Evolutionary conservation across 345 rosid species (phyloP).

Genomic region (Luvunga scandens): DNA sequence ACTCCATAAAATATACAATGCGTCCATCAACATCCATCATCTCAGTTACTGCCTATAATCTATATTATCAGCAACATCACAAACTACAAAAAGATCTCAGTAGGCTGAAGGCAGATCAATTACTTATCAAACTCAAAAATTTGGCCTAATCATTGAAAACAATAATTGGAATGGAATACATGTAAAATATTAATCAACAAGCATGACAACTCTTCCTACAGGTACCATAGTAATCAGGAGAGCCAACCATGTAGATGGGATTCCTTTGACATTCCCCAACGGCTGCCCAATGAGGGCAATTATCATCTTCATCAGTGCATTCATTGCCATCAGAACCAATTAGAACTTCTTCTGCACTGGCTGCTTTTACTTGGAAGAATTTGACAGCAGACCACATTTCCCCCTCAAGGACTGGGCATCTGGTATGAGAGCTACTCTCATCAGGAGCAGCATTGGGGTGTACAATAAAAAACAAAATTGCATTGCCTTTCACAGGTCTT

Average conservation of each 20-base stretch:
- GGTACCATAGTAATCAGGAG: conserved; percentile 85
- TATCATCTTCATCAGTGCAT: conserved; percentile 77
- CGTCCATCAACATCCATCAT: not conserved
- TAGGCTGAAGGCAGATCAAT: not conserved
- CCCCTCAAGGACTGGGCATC: conserved; percentile 80
- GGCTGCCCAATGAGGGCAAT: conserved; percentile 73
- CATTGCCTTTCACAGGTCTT: conserved; percentile 76
- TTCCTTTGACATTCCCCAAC: conserved; percentile 79
- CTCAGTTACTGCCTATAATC: too few species aligned
- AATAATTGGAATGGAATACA: not conserved
- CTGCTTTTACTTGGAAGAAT: conserved; percentile 44
- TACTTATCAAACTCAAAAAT: conserved; percentile 4
- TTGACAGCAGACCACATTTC: conserved; percentile 73
- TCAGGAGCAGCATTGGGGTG: conserved; percentile 57
- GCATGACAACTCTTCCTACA: conserved; percentile 87
- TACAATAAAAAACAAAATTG: conserved; percentile 67
- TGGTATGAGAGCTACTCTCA: conserved; percentile 54
- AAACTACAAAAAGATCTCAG: not conserved
- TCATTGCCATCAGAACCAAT: conserved; percentile 30
- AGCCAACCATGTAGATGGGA: conserved; percentile 84
- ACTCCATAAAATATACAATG: too few species aligned
- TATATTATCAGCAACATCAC: not conserved
- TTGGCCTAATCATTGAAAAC: conserved; percentile 8
- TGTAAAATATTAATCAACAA: conserved; percentile 30
- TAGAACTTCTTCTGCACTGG: conserved; percentile 13